A percentile compares a stretch with the other conserved stretches of the same genome.
These are phyloP conservation scores for Metschnikowia corniflorae DNA, from an alignment of 805 yeast genomes.

Conservation along the genomic window DNA sequence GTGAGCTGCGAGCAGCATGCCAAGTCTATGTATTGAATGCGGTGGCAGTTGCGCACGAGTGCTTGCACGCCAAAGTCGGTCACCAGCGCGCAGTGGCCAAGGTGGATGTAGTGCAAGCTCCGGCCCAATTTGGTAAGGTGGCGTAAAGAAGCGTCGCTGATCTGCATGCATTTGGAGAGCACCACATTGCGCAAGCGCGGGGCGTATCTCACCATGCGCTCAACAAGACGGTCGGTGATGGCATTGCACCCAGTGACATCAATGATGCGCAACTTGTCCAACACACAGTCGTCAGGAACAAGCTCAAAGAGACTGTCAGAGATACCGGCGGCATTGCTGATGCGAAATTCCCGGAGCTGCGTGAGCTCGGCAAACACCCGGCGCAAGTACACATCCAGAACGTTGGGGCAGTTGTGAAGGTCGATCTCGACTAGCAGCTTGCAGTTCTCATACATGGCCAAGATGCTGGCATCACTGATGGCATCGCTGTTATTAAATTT, in stretches of 20 bases:
- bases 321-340: constrained; percentile 67
- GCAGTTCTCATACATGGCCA: constrained; percentile 64
- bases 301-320: constrained; percentile 62
- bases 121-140: constrained; percentile 72
- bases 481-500: constrained; percentile 70
- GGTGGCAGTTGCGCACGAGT: constrained; percentile 71
- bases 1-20: constrained; percentile 93
- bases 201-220: constrained; percentile 66
- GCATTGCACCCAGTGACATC: constrained; percentile 83
- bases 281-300: constrained; percentile 44
- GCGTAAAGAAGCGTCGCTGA: constrained; percentile 76
- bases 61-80: constrained; percentile 84
- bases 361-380: constrained; percentile 56
- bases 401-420: constrained; percentile 72
- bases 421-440: constrained; percentile 85
- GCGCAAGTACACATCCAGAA: constrained; percentile 61
- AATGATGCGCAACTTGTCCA: constrained; percentile 71
- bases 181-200: constrained; percentile 87
- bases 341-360: constrained; percentile 80
- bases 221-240: constrained; percentile 76
- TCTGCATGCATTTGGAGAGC: constrained; percentile 80
- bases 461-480: constrained; percentile 61
- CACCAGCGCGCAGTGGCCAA: constrained; percentile 89
- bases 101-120: constrained; percentile 81
- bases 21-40: constrained; percentile 88